Evolutionary conservation across 75 land plant species (phyloP).

Genomic region (Isoetes taiwanensis): DNA sequence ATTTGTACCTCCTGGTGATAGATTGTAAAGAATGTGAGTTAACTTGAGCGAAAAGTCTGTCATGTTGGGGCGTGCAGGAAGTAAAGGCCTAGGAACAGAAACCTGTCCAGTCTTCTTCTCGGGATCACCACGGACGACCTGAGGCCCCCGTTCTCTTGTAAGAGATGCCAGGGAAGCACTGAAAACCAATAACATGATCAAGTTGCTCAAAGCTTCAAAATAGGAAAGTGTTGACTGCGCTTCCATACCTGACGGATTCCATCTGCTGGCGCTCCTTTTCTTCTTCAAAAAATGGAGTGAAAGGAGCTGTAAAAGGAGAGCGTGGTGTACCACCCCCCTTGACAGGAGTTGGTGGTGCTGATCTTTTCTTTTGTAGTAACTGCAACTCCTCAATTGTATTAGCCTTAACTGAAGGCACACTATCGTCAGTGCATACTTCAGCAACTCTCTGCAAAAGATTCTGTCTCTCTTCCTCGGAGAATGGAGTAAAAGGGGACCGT

Average conservation of each 20-base stretch:
- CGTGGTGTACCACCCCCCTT: conserved; percentile 9
- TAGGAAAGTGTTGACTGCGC: no score
- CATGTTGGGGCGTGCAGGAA: conserved; percentile 17
- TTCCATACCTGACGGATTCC: conserved; percentile 29
- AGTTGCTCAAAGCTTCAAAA: neutral
- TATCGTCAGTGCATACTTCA: conserved; percentile 66
- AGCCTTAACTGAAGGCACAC: conserved; percentile 22
- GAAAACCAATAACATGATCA: neutral
- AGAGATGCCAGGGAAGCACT: conserved; percentile 45
- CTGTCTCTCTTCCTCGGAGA: no score
- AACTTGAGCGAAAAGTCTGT: conserved; percentile 44
- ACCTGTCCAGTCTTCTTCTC: conserved; percentile 14
- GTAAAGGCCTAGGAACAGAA: conserved; percentile 15
- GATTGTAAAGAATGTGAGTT: conserved; percentile 36
- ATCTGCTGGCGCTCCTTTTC: conserved; percentile 25
- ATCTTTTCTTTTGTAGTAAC: conserved; percentile 24
- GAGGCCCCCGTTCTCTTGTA: conserved; percentile 35
- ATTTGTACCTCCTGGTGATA: conserved; percentile 27
- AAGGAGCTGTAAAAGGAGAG: neutral
- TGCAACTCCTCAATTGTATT: conserved; percentile 28
- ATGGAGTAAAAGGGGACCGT: no score
- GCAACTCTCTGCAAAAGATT: no score
- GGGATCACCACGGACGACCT: conserved; percentile 36
- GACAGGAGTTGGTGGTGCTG: conserved; percentile 24
- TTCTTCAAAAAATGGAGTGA: conserved; percentile 17